Base-by-base conservation (phyloP, 768 basidiomycete genomes). In the Pleurotus eryngii region DNA sequence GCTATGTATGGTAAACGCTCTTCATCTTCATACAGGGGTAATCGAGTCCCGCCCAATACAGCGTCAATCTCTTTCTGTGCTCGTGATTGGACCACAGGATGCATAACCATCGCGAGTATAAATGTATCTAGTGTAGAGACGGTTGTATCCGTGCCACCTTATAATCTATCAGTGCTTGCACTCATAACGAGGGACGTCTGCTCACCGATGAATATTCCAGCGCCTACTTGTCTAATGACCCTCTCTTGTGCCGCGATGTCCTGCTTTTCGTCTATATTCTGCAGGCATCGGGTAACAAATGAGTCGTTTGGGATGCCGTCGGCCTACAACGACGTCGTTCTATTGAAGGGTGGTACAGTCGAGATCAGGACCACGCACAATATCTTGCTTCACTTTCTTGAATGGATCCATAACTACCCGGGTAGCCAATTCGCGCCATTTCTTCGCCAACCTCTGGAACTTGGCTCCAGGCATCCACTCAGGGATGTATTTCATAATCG, bases 331-430 rank as follows among this genome's bases (percentile, higher is more conserved):
- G 46, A 40, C 7, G 15, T 45, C 5, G 15, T 22, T 26, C 22
- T 37, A 9, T 20, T 20, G 20, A 20, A 20, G 20, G 2, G 20
- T 1, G 20, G 20, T 20, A 20, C 2, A 20, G 20, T 20, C 20
- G 20, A 20, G 20, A 20, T 20, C 20, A 20, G 2, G 20, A 20
- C 20, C 20, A 20, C 20, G 20, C 20, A 79, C 78, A 61, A 79
- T 60, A n/a, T 63, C 49, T 18, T 65, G 59, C 26, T 74, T 67
- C 1, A 74, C 69, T 18, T 68, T 67, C 3, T 62, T 53, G 49
- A 76, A 80, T 0, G 80, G 79, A 5, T 68, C 61, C 27, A 77
- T 69, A 11, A 70, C 62, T 66, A 78, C 70, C 12, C 73, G 67
- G 5, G 65, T 58, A 7, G 70, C 67, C 9, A 70, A 61, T 14